Evolutionary conservation across 192 early-diverging fungal genomes (phyloP).

Genomic region (Phlyctochytrium arcticum): DNA sequence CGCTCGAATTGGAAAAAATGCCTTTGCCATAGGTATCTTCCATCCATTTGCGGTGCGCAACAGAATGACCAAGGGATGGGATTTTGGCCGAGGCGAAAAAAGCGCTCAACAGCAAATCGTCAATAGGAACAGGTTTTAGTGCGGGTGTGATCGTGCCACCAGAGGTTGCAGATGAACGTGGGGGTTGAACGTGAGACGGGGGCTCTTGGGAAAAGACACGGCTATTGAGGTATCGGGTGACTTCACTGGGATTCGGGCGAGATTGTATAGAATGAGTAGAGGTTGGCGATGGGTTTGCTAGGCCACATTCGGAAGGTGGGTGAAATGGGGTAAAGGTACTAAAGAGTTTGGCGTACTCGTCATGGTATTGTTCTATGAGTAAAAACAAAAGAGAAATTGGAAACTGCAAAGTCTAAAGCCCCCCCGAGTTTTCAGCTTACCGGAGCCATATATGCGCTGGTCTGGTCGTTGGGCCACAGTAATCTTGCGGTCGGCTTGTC

Average conservation of each 20-base stretch:
- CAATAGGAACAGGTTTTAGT: background rate
- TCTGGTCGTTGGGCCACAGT: background rate
- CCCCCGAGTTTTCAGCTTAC: background rate
- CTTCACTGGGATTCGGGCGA: slow-evolving; percentile 1
- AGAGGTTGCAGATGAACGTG: no score
- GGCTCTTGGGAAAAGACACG: background rate
- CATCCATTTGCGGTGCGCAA: background rate
- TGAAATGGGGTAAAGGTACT: slow-evolving; percentile 16
- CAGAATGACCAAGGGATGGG: background rate
- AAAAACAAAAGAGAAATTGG: background rate
- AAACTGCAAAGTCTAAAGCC: background rate
- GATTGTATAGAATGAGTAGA: background rate
- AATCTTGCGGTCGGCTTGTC: background rate
- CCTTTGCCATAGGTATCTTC: background rate
- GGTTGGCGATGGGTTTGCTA: background rate
- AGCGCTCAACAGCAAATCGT: background rate
- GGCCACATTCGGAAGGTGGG: slow-evolving; percentile 7
- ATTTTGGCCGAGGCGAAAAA: background rate
- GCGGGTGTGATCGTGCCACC: background rate
- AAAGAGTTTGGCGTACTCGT: slow-evolving; percentile 30
- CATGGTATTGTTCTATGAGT: background rate
- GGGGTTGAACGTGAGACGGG: background rate
- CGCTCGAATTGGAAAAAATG: background rate
- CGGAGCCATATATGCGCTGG: background rate
- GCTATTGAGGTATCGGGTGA: slow-evolving; percentile 2